Base-by-base conservation (phyloP, 176 grass and related monocot species). In the Tillandsia fasciculata region DNA sequence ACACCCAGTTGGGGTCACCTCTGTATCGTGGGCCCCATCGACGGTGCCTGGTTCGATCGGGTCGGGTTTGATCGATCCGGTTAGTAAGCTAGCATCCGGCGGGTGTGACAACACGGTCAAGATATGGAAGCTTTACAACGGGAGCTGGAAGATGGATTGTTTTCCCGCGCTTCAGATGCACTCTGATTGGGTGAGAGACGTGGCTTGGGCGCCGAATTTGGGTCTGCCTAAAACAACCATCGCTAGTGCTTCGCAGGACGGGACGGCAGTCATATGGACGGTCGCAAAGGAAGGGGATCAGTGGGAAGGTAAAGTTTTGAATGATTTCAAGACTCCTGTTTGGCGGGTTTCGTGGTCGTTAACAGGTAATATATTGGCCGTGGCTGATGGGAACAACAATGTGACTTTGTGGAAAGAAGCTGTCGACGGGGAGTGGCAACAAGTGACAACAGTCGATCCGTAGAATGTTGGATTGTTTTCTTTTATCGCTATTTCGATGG, bases 111-210 rank as follows among this genome's bases (percentile, higher is more conserved):
- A 67, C 65, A 67, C 65, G 3, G 65, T 50, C 27, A 67, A 67
- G 48, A 29, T 49, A 29, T 67, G 65, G 65, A 67, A 67, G 65
- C 33, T 67, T 14, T 67, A 67, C 65, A 48, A 66, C 27, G 28
- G 64, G 42, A 66, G 64, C 7, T 48, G 64, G 64, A 66, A 28
- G 64, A 48, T 66, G 64, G 64, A 66, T 42, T 66, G 64, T 12
- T 66, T 66, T 13, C 64, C 64, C 42, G 64, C 64, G 4, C 64
- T 66, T 66, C 64, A 48, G 28, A 66, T 66, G 64, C 64, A 48
- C 26, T 33, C 11, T 8, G 28, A 48, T 2, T 66, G 64, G 64
- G 64, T 66, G 28, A 48, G 64, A 66, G 64, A 48, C 42, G 64
- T 66, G 42, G 64, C 64, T 28, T 66, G 64, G 64, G 64, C 64